phyloP scores from a whole-genome alignment of 345 rosid species.

The Eucalyptus caleyi region DNA sequence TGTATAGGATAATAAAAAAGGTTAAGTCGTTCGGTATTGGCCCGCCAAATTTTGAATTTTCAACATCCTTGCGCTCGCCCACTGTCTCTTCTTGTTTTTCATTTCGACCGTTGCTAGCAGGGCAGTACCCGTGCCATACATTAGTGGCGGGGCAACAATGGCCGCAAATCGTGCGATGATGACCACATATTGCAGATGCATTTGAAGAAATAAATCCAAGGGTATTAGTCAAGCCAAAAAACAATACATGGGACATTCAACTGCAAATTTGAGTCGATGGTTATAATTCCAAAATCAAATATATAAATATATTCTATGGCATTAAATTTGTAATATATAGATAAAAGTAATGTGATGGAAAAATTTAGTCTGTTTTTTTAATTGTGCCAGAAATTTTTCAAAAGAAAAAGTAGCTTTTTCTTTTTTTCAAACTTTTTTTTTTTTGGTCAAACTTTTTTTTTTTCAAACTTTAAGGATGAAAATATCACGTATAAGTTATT shows the following conservation, averaged over 20 bases:
- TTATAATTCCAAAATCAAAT: neutral
- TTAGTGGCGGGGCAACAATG: neutral
- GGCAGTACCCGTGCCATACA: neutral
- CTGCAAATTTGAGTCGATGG: neutral
- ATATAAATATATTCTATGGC: neutral
- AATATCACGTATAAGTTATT: neutral
- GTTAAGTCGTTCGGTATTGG: neutral
- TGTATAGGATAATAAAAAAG: neutral
- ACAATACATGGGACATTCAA: neutral
- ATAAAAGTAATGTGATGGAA: neutral
- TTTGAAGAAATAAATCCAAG: neutral
- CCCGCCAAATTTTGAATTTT: neutral
- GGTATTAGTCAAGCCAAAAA: neutral
- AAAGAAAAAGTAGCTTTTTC: neutral
- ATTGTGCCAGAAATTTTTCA: neutral
- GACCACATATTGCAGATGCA: neutral
- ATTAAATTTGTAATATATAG: neutral
- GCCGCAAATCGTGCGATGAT: neutral
- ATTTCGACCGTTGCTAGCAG: neutral
- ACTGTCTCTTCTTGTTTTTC: neutral
- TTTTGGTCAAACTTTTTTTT: no score
- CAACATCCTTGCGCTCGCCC: neutral
- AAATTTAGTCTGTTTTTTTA: neutral
- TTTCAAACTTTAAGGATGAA: neutral
- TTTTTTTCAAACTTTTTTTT: no score